phyloP scores from a whole-genome alignment of 2,329 filamentous ascomycete genomes.

The Raffaelea ambrosiae region DNA sequence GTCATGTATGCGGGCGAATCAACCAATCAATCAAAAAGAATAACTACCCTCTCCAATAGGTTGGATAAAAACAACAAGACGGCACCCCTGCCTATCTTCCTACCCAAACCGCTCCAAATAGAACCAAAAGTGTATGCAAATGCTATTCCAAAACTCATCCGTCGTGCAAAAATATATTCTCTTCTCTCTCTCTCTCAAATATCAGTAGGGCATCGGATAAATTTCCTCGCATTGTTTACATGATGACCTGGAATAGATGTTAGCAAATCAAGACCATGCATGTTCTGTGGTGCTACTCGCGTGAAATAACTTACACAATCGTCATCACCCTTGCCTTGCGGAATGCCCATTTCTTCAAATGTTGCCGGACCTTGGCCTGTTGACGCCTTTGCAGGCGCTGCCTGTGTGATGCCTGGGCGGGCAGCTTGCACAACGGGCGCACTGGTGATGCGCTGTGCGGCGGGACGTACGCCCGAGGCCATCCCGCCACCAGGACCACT shows the following conservation, averaged over 20 bases:
- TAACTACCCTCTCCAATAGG: too few relatives aligned
- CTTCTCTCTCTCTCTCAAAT: too few relatives aligned
- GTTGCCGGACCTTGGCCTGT: slow-evolving; percentile 73
- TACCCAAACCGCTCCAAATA: too few relatives aligned
- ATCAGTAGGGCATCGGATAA: too few relatives aligned
- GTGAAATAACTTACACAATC: slow-evolving; percentile 66
- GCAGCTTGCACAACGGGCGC: background rate
- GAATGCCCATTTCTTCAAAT: slow-evolving; percentile 97
- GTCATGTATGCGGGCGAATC: too few relatives aligned
- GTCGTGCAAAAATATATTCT: background rate
- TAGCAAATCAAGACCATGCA: background rate
- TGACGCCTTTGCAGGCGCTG: slow-evolving; percentile 11
- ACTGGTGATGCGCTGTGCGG: background rate
- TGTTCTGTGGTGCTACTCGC: background rate
- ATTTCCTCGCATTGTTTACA: background rate
- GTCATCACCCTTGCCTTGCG: slow-evolving; percentile 69
- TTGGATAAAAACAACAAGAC: too few relatives aligned
- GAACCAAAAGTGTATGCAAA: too few relatives aligned
- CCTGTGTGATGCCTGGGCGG: slow-evolving; percentile 14
- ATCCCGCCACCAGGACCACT: background rate
- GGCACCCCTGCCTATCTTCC: too few relatives aligned
- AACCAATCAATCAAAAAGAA: too few relatives aligned
- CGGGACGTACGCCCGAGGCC: background rate
- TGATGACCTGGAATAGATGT: slow-evolving; percentile 1
- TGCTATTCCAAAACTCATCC: background rate